These are phyloP conservation scores for Fusarium torulosum DNA, from an alignment of 2,329 filamentous ascomycete species.

Conservation along the genomic window DNA sequence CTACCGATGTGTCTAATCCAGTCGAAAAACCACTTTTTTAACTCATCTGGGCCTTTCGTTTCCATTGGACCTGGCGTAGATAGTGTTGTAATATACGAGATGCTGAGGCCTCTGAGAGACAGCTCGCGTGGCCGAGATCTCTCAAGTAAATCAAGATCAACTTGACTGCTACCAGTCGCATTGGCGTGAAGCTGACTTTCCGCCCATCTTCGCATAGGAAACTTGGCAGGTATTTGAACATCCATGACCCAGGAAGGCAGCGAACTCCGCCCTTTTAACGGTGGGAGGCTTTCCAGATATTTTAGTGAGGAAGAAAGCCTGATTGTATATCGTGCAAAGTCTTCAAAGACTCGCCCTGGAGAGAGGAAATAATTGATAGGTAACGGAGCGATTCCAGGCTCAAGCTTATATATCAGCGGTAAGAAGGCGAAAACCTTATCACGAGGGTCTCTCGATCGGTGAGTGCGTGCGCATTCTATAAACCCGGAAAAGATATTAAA, in stretches of 20 bases:
- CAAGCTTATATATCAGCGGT: constrained; percentile 30
- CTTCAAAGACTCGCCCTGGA: constrained; percentile 21
- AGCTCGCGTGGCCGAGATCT: constrained; percentile 14
- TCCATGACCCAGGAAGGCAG: constrained; percentile 35
- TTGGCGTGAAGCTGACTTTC: constrained; percentile 21
- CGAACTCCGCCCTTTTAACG: constrained; percentile 9
- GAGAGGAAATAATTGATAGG: constrained; percentile 31
- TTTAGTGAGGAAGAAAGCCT: constrained; percentile 23
- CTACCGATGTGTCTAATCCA: constrained; percentile 20
- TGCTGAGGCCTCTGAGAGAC: constrained; percentile 2
- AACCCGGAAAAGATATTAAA: constrained; percentile 32
- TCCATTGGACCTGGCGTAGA: constrained; percentile 19
- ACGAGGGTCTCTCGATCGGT: constrained; percentile 26
- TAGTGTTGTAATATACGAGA: constrained; percentile 19
- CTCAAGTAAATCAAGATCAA: constrained; percentile 23
- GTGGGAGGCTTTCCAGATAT: constrained; percentile 29
- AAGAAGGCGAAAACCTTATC: constrained; percentile 34
- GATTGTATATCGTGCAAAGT: constrained; percentile 27
- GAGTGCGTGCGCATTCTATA: constrained; percentile 32
- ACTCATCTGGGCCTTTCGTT: constrained; percentile 6
- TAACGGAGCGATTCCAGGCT: constrained; percentile 13
- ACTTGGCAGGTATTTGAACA: constrained; percentile 31
- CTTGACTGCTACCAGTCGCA: constrained; percentile 19
- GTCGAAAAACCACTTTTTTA: constrained; percentile 25
- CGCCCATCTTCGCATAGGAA: constrained; percentile 28